phyloP scores from a whole-genome alignment of 768 basidiomycete species.

The Coprinopsis cinerea region DNA sequence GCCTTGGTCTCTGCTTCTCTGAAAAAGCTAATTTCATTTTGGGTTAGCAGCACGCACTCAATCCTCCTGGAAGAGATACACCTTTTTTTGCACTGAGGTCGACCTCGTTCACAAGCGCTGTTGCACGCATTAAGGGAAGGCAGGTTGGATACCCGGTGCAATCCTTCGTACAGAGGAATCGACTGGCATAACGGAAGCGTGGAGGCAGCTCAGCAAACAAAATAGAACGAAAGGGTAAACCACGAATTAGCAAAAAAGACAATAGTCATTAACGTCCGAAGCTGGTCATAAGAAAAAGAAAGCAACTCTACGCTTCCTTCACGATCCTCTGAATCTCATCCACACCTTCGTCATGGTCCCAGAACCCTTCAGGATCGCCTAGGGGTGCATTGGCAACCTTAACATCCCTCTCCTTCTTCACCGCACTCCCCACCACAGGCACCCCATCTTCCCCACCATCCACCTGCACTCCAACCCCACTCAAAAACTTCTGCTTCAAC shows the following conservation, averaged over 20 bases:
- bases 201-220: no score
- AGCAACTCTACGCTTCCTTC: conserved; percentile 44
- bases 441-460: conserved; percentile 15
- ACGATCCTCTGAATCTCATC: conserved; percentile 63
- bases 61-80: no score
- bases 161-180: no score
- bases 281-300: not conserved
- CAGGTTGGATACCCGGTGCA: no score
- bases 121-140: no score
- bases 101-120: no score
- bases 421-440: conserved; percentile 9
- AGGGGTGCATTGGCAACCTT: conserved; percentile 26
- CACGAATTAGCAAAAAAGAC: not conserved
- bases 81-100: no score
- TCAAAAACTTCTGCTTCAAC: conserved; percentile 35
- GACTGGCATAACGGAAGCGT: no score
- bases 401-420: conserved; percentile 17
- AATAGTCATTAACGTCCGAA: not conserved
- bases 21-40: no score
- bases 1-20: no score
- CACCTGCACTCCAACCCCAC: conserved; percentile 14
- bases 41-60: no score
- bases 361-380: conserved; percentile 17
- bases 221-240: not conserved
- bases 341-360: conserved; percentile 68